Evolutionary conservation across 768 basidiomycete species (phyloP).

Genomic region (Podaxis carcinomalis): DNA sequence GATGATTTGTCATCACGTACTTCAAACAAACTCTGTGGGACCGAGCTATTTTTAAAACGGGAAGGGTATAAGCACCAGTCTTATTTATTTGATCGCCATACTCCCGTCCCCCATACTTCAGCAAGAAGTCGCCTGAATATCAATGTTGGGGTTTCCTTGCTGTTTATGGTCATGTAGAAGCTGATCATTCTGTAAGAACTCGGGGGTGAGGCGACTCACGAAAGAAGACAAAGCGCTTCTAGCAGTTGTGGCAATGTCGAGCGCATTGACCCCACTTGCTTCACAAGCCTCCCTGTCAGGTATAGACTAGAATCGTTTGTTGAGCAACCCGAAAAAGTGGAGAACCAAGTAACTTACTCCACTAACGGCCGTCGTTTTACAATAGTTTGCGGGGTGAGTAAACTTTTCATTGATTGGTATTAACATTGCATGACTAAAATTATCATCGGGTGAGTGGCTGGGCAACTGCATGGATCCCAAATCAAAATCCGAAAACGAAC

Average conservation of each 20-base stretch:
- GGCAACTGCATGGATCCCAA: constrained; percentile 17
- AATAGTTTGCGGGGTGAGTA: constrained; percentile 32
- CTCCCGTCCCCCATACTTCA: neutral
- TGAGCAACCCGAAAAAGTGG: neutral
- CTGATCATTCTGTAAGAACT: neutral
- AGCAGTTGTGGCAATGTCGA: constrained; percentile 30
- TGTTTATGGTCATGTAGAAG: constrained; percentile 5
- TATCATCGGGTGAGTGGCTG: constrained; percentile 30
- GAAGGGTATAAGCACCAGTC: too few relatives aligned
- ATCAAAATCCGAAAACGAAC: neutral
- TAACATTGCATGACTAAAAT: too few relatives aligned
- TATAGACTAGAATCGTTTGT: constrained; percentile 15
- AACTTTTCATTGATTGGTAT: too few relatives aligned
- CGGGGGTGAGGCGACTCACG: constrained; percentile 15
- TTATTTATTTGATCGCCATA: neutral
- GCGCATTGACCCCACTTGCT: constrained; percentile 24
- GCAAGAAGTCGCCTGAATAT: constrained; percentile 21
- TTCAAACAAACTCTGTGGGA: neutral
- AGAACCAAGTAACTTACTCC: constrained; percentile 13
- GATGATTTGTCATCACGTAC: neutral
- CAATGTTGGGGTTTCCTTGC: constrained; percentile 24
- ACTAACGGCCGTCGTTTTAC: constrained; percentile 24
- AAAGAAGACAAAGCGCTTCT: constrained; percentile 26
- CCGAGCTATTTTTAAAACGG: neutral
- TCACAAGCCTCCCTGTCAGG: constrained; percentile 26